Conservation (phyloP, 2,329 filamentous ascomycete species). For the Zymoseptoria passerinii region DNA sequence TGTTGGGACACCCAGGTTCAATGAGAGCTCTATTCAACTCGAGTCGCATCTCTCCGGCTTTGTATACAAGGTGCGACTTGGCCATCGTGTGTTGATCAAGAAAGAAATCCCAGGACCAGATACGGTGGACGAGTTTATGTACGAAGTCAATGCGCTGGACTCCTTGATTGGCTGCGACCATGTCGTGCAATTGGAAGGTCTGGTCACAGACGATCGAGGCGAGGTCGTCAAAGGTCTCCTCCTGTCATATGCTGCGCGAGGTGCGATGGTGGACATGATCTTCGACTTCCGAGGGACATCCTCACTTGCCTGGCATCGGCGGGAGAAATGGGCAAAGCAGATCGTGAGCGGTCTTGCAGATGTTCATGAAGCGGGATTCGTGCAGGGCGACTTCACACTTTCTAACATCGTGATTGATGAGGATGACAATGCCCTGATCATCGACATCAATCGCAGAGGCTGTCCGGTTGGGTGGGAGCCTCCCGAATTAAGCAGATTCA, state of each 20-base stretch:
- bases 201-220: conserved; percentile 72
- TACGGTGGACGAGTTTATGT: conserved; percentile 91
- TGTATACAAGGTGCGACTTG: conserved; percentile 81
- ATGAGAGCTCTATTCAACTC: conserved; percentile 70
- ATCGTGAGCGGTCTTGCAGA: conserved; percentile 84
- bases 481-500: conserved; percentile 76
- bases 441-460: conserved; percentile 95
- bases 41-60: conserved; percentile 93
- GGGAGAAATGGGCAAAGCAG: conserved; percentile 83
- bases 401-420: conserved; percentile 93
- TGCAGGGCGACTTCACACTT: conserved; percentile 94
- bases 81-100: conserved; percentile 69
- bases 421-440: conserved; percentile 82
- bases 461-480: conserved; percentile 98
- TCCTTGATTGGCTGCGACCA: conserved; percentile 62
- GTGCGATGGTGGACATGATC: conserved; percentile 81
- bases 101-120: conserved; percentile 97
- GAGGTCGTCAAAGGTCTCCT: conserved; percentile 77
- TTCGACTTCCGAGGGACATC: conserved; percentile 60
- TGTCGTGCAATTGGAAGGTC: conserved; percentile 78
- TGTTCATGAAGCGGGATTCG: conserved; percentile 91
- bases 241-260: conserved; percentile 78
- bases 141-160: conserved; percentile 93
- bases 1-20: conserved; percentile 50
- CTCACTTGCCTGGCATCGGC: conserved; percentile 57